A percentile compares a stretch with the other conserved stretches of the same genome.
Evolutionary conservation across 2,329 filamentous ascomycete species (phyloP).

Genomic region (Teratosphaeria gauchensis): DNA sequence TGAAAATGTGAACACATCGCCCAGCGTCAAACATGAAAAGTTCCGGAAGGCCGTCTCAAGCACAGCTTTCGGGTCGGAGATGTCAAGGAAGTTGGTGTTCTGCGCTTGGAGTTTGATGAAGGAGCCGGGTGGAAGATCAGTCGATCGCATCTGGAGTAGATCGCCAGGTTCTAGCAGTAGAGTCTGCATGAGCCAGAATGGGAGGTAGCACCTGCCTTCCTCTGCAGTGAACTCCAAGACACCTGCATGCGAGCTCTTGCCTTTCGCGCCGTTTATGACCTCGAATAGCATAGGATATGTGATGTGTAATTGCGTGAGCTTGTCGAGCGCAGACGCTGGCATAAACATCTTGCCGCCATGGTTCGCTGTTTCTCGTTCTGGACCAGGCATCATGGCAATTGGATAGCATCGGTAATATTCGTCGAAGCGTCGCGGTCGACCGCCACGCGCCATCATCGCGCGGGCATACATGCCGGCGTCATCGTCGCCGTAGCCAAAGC

Average conservation of each 20-base stretch:
- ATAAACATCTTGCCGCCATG: slow-evolving; percentile 97
- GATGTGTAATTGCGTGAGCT: slow-evolving; percentile 89
- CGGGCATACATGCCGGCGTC: slow-evolving; percentile 45
- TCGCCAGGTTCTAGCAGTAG: slow-evolving; percentile 84
- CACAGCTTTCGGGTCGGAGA: slow-evolving; percentile 93
- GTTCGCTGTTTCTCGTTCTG: slow-evolving; percentile 82
- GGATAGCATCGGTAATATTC: slow-evolving; percentile 98
- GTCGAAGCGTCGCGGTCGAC: slow-evolving; percentile 70
- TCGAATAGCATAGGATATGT: slow-evolving; percentile 97
- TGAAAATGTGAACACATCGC: slow-evolving; percentile 89
- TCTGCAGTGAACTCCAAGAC: slow-evolving; percentile 96
- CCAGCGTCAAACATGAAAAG: slow-evolving; percentile 86
- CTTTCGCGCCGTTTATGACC: slow-evolving; percentile 76
- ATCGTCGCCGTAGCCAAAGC: slow-evolving; percentile 42
- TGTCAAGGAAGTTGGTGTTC: slow-evolving; percentile 86
- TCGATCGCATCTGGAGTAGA: slow-evolving; percentile 89
- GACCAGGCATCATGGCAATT: slow-evolving; percentile 82
- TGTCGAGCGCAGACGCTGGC: slow-evolving; percentile 91
- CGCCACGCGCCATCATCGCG: slow-evolving; percentile 41
- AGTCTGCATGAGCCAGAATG: slow-evolving; percentile 96
- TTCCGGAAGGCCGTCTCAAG: slow-evolving; percentile 94
- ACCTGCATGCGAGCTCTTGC: slow-evolving; percentile 78
- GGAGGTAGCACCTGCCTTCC: slow-evolving; percentile 90
- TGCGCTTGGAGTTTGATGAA: slow-evolving; percentile 97
- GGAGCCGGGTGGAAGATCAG: slow-evolving; percentile 77